Evolutionary conservation across 768 basidiomycete species (phyloP).

Genomic region (Dacryopinax primogenitus): DNA sequence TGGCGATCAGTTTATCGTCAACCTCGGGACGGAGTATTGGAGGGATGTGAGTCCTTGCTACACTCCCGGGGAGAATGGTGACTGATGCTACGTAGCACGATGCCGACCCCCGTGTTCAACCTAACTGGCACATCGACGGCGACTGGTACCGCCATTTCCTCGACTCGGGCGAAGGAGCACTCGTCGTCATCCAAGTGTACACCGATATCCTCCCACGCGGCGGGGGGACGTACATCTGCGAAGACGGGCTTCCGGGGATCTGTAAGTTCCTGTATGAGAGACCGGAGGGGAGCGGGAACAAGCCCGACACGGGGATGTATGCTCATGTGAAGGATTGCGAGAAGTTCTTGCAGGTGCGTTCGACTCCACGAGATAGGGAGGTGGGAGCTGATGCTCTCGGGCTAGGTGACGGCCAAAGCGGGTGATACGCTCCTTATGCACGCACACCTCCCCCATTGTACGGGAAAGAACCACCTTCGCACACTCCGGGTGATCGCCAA

Average conservation of each 20-base stretch:
- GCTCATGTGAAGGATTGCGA: constrained; percentile 13
- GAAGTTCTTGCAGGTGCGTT: constrained; percentile 11
- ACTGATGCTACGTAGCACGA: not conserved
- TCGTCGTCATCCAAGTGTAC: constrained; percentile 20
- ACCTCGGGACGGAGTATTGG: constrained; percentile 17
- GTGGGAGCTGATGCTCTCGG: not conserved
- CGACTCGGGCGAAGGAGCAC: constrained; percentile 18
- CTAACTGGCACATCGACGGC: constrained; percentile 19
- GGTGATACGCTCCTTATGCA: constrained; percentile 20
- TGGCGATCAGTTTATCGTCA: constrained; percentile 20
- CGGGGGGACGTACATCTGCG: constrained; percentile 18
- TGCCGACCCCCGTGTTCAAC: constrained; percentile 2
- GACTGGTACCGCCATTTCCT: constrained; percentile 22
- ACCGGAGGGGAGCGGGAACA: constrained; percentile 18
- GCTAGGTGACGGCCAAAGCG: constrained; percentile 16
- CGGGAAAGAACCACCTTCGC: constrained; percentile 17
- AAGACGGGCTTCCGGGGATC: constrained; percentile 18
- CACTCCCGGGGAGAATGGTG: not conserved
- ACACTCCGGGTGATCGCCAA: constrained; percentile 20
- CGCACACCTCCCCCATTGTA: constrained; percentile 17
- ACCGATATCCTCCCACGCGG: constrained; percentile 18
- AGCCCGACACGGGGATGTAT: constrained; percentile 13
- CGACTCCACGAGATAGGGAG: not conserved
- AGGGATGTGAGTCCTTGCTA: constrained; percentile 7
- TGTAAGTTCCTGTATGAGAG: constrained; percentile 16